Evolutionary conservation across 306 rosid species (phyloP), one percentile per base, ranked within the genome.

Genomic region (Vigna nakashimae): DNA sequence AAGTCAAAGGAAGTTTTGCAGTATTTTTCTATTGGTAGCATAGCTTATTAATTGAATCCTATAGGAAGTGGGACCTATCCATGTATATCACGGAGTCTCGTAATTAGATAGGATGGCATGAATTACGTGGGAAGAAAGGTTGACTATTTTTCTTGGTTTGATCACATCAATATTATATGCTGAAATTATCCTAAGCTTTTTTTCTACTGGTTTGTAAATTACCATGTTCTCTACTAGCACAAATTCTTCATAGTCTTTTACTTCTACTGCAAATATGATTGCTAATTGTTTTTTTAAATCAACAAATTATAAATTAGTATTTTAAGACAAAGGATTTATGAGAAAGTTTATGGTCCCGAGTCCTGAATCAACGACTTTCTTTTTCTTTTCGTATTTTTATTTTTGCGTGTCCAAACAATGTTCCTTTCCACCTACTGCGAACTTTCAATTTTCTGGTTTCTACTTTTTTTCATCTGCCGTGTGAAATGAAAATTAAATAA

Each of bases 251-350:
- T 69, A 20, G 77, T 82, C 76, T 49, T 18, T 34, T 34, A 75
- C 79, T 80, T 50, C 18, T 56, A 28, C n/a, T 22, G 73, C 20
- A 43, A 62, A 82, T 80, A 55, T 58, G 71, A 57, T 72, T 56
- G 9, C 9, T 15, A 65, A 8, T 15, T 57, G 48, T 26, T 9
- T 14, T 20, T 56, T 38, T 13, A 60, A 60, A 30, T 20, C 40
- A 7, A 73, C 55, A 56, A 38, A 55, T n/a, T 26, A 3, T 6
- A 59, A 26, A 68, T 8, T 1, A 46, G 42, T 30, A 26, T 62
- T 68, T 68, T 2, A 68, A 68, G 15, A 7, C 42, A 46, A 68
- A 45, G 18, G 24, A 42, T 24, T 42, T 2, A 26, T 26, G 69
- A 63, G 4, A 45, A 70, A 9, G 75, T 17, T 48, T 13, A 26